These are phyloP conservation scores for Ascosphaera pollenicola DNA, from an alignment of 2,329 filamentous ascomycete genomes.

Conservation along the genomic window DNA sequence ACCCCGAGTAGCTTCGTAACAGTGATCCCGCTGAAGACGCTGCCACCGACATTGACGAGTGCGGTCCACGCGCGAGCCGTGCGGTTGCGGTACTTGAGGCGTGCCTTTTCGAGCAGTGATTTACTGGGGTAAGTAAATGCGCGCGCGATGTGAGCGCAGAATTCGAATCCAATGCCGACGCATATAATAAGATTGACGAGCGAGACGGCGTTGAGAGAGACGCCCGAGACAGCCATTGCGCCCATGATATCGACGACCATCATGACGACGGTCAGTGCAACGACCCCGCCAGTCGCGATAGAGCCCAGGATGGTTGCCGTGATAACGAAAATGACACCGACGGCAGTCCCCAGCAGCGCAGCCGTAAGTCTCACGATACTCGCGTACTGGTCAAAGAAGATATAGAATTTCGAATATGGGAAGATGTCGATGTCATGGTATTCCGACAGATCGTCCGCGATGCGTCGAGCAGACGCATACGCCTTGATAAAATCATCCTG, in stretches of 20 bases:
- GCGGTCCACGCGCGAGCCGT: slow-evolving; percentile 83
- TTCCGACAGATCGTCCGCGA: slow-evolving; percentile 51
- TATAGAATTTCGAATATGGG: slow-evolving; percentile 93
- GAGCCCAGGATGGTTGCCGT: slow-evolving; percentile 68
- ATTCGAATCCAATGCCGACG: slow-evolving; percentile 89
- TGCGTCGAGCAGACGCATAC: slow-evolving; percentile 72
- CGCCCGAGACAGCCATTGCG: slow-evolving; percentile 71
- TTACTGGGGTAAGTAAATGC: slow-evolving; percentile 87
- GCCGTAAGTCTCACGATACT: slow-evolving; percentile 62
- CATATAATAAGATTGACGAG: slow-evolving; percentile 95
- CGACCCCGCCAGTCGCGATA: slow-evolving; percentile 54
- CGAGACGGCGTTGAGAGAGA: slow-evolving; percentile 85
- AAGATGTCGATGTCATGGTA: slow-evolving; percentile 65
- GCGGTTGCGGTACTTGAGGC: slow-evolving; percentile 53
- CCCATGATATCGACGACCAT: slow-evolving; percentile 85
- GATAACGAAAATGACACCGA: slow-evolving; percentile 68
- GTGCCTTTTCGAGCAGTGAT: slow-evolving; percentile 59
- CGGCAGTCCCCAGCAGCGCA: slow-evolving; percentile 56
- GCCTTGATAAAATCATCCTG: slow-evolving; percentile 87
- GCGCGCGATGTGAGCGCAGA: slow-evolving; percentile 88
- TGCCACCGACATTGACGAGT: slow-evolving; percentile 81
- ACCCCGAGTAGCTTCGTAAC: slow-evolving; percentile 90
- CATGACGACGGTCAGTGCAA: slow-evolving; percentile 79
- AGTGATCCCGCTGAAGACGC: slow-evolving; percentile 90
- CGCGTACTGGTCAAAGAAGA: slow-evolving; percentile 96